Conservation (phyloP, 768 basidiomycete genomes). For the Boletus reticuloceps region DNA sequence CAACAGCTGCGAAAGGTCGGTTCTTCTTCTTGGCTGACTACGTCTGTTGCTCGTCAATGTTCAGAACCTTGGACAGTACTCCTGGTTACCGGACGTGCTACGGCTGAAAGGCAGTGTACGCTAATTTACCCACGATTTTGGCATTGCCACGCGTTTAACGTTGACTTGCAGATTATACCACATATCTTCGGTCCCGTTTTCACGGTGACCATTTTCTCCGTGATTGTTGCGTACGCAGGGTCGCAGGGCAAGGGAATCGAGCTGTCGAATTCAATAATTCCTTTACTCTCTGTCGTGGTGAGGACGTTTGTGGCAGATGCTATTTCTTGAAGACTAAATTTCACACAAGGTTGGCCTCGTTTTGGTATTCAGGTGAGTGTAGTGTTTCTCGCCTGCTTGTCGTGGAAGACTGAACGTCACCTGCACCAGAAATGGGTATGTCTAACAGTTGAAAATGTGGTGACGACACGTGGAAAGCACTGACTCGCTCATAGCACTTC, state of each 20-base stretch:
- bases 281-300: slow-evolving; percentile 87
- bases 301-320: slow-evolving; percentile 28
- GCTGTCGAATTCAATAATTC: slow-evolving; percentile 82
- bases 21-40: neutral
- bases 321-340: neutral
- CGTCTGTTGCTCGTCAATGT: neutral
- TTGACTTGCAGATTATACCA: slow-evolving; percentile 52
- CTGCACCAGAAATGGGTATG: slow-evolving; percentile 60
- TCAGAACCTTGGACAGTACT: slow-evolving; percentile 51
- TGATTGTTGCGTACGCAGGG: slow-evolving; percentile 56
- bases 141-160: slow-evolving; percentile 5
- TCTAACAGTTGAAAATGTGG: neutral
- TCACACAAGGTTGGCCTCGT: slow-evolving; percentile 74
- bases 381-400: neutral
- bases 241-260: slow-evolving; percentile 55
- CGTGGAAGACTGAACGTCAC: neutral
- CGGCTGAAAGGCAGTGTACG: slow-evolving; percentile 80
- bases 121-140: slow-evolving; percentile 9
- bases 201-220: slow-evolving; percentile 77
- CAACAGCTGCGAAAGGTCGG: slow-evolving; percentile 51
- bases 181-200: slow-evolving; percentile 79
- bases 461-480: neutral
- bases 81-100: slow-evolving; percentile 88
- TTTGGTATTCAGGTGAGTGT: slow-evolving; percentile 74
- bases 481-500: slow-evolving; percentile 53